phyloP scores from a whole-genome alignment of 1,284 basidiomycete genomes.

The Filobasidium uniguttulatum region DNA sequence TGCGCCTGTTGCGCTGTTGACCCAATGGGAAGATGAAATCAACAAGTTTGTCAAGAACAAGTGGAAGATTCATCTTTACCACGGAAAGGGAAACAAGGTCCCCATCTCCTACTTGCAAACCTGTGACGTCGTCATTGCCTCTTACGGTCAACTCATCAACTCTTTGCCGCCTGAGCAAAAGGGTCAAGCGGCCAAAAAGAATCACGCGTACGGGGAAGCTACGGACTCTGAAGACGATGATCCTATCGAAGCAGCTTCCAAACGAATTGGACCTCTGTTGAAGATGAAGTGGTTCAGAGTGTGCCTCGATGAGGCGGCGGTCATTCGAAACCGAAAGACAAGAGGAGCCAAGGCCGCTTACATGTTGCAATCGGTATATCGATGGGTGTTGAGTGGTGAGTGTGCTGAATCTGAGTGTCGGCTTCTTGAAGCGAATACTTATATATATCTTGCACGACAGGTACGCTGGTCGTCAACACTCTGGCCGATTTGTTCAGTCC shows the following conservation, averaged over 20 bases:
- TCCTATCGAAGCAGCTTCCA: constrained; percentile 13
- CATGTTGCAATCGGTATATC: constrained; percentile 23
- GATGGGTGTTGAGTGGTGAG: constrained; percentile 24
- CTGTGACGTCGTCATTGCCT: constrained; percentile 35
- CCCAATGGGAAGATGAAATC: constrained; percentile 34
- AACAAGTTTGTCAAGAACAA: constrained; percentile 28
- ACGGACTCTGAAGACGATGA: neutral
- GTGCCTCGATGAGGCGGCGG: constrained; percentile 34
- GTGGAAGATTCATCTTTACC: constrained; percentile 30
- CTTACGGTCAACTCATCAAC: constrained; percentile 20
- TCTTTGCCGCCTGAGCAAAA: neutral
- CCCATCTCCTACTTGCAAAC: constrained; percentile 22
- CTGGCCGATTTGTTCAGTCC: constrained; percentile 23
- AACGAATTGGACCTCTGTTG: constrained; percentile 25
- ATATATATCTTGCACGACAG: constrained; percentile 16
- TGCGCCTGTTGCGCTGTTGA: constrained; percentile 35
- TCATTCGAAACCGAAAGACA: constrained; percentile 30
- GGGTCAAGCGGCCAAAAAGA: neutral
- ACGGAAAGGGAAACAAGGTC: constrained; percentile 25
- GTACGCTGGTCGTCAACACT: constrained; percentile 28
- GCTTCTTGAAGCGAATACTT: neutral
- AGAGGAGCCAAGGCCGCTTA: constrained; percentile 23
- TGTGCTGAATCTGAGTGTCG: neutral
- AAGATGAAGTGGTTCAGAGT: constrained; percentile 33
- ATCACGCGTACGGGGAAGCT: neutral